Evolutionary conservation across 2,329 filamentous ascomycete genomes (phyloP).

Genomic region (Colletotrichum chlorophyti): DNA sequence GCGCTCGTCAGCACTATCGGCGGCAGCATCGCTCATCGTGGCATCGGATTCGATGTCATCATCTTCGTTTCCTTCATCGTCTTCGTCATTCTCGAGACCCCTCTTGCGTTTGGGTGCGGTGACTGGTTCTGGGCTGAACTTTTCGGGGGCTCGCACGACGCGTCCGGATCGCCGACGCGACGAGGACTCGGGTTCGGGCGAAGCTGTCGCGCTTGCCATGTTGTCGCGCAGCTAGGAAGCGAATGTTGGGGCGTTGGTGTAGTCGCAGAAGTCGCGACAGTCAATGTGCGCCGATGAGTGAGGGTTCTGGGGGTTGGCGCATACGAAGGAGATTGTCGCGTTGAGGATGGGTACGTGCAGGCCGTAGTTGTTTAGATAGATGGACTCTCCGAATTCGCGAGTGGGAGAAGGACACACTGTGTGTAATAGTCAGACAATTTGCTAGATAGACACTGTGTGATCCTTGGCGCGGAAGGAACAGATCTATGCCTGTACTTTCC

Average conservation of each 20-base stretch:
- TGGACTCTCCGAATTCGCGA: slow-evolving; percentile 12
- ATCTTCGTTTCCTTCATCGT: slow-evolving; percentile 53
- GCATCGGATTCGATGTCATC: slow-evolving; percentile 56
- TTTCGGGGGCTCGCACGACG: slow-evolving; percentile 66
- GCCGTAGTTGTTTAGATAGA: slow-evolving; percentile 26
- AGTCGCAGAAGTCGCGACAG: slow-evolving; percentile 18
- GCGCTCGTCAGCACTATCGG: slow-evolving; percentile 50
- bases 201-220: slow-evolving; percentile 62
- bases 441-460: neutral
- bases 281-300: slow-evolving; percentile 28
- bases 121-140: slow-evolving; percentile 63
- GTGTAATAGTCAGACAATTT: neutral
- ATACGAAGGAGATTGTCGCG: slow-evolving; percentile 24
- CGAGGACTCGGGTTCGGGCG: slow-evolving; percentile 57
- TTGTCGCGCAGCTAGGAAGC: slow-evolving; percentile 25
- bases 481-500: too few relatives aligned
- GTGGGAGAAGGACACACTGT: slow-evolving; percentile 19
- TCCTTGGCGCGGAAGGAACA: neutral
- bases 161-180: slow-evolving; percentile 73
- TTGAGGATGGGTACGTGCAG: slow-evolving; percentile 7
- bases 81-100: slow-evolving; percentile 51
- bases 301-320: slow-evolving; percentile 14
- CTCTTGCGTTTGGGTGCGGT: slow-evolving; percentile 65
- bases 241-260: neutral
- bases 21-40: slow-evolving; percentile 52